A percentile compares a stretch with the other conserved stretches of the same genome.
Evolutionary conservation across 2,329 filamentous ascomycete species (phyloP).

Genomic region (Phaeosphaeriaceae sp.): DNA sequence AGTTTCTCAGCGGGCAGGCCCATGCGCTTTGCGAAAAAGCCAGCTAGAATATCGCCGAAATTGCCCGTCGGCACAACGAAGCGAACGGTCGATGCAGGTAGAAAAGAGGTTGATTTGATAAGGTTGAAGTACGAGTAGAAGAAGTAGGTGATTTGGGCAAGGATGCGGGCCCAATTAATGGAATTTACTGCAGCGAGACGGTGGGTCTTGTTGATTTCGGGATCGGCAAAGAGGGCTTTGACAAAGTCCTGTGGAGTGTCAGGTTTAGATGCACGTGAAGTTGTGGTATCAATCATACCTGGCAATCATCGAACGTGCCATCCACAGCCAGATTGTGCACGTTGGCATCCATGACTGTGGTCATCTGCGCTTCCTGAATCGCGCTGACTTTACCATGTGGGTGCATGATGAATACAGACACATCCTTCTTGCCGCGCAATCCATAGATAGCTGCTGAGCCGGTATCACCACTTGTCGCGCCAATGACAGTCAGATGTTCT

Average conservation of each 20-base stretch:
- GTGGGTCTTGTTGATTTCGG: slow-evolving; percentile 79
- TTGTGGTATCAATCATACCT: slow-evolving; percentile 59
- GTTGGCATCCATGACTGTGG: slow-evolving; percentile 85
- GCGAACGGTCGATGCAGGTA: slow-evolving; percentile 68
- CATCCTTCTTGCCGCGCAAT: slow-evolving; percentile 92
- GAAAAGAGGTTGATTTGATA: slow-evolving; percentile 64
- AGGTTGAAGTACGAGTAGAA: slow-evolving; percentile 93
- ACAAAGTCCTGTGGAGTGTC: slow-evolving; percentile 74
- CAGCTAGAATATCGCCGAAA: slow-evolving; percentile 92
- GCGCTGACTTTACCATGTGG: slow-evolving; percentile 90
- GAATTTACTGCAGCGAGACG: slow-evolving; percentile 94
- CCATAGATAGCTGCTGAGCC: slow-evolving; percentile 97
- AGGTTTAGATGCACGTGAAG: slow-evolving; percentile 10
- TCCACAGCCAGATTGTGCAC: slow-evolving; percentile 90
- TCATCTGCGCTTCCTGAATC: slow-evolving; percentile 97
- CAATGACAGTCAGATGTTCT: slow-evolving; percentile 50
- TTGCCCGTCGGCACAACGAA: slow-evolving; percentile 95
- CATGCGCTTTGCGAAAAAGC: slow-evolving; percentile 92
- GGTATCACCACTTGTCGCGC: slow-evolving; percentile 62
- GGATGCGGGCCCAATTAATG: slow-evolving; percentile 94
- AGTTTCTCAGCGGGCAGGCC: slow-evolving; percentile 87
- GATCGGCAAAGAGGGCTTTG: slow-evolving; percentile 88
- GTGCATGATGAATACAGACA: slow-evolving; percentile 93
- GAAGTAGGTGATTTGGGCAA: slow-evolving; percentile 97
- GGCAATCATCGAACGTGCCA: slow-evolving; percentile 95